phyloP scores from a whole-genome alignment of 768 basidiomycete species.

The Ramaria rubella region DNA sequence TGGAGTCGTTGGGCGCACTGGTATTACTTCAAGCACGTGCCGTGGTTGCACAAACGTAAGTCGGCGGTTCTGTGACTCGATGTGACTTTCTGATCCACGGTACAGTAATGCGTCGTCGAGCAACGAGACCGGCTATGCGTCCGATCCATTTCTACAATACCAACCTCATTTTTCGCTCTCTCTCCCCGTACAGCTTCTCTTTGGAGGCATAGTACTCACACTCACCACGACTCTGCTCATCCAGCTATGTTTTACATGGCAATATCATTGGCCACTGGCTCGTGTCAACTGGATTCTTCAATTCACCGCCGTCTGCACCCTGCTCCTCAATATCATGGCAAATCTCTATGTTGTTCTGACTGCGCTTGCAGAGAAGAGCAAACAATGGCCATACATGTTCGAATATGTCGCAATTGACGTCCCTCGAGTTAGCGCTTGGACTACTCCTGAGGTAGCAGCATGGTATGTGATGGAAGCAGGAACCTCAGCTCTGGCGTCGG shows the following conservation, averaged over 20 bases:
- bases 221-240: constrained; percentile 80
- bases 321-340: constrained; percentile 71
- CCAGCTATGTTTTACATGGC: constrained; percentile 90
- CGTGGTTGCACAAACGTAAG: background rate
- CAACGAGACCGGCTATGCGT: background rate
- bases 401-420: constrained; percentile 82
- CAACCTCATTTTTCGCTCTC: constrained; percentile 82
- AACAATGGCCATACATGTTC: constrained; percentile 92
- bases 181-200: constrained; percentile 83
- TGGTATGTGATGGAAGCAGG: constrained; percentile 89
- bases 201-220: constrained; percentile 80
- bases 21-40: background rate
- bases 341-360: constrained; percentile 71
- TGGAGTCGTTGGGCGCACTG: background rate
- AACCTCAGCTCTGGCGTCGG: constrained; percentile 80
- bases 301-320: constrained; percentile 71
- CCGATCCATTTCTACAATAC: constrained; percentile 72
- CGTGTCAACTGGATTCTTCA: constrained; percentile 90
- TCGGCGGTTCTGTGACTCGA: background rate
- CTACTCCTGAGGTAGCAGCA: constrained; percentile 51
- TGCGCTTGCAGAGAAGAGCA: constrained; percentile 52
- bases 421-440: constrained; percentile 62
- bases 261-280: constrained; percentile 93
- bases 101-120: background rate
- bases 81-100: background rate